Conservation (phyloP, 352 stramenopile species). For the Phytophthora pinifolia region DNA sequence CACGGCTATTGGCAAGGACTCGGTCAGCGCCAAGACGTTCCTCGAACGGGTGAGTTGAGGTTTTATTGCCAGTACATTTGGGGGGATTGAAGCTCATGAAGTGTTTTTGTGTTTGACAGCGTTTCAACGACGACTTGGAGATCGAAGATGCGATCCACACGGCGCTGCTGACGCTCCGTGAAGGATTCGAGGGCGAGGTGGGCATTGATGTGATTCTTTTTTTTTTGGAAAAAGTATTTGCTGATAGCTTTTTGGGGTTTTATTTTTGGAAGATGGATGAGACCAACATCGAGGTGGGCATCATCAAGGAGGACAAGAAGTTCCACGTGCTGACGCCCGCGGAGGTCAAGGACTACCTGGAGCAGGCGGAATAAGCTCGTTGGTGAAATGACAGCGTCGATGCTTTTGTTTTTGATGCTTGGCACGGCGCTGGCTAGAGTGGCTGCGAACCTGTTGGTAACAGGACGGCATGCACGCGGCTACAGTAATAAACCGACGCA, state of each 20-base stretch:
- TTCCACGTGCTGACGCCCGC: constrained; percentile 96
- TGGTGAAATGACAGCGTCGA: too few relatives aligned
- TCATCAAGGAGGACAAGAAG: constrained; percentile 97
- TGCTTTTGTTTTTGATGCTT: too few relatives aligned
- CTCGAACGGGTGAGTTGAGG: constrained; percentile 94
- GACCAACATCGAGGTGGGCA: constrained; percentile 98
- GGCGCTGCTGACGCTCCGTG: constrained; percentile 97
- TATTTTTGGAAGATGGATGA: constrained; percentile 93
- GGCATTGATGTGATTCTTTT: too few relatives aligned
- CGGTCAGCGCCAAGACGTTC: constrained; percentile 99
- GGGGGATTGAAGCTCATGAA: constrained; percentile 4
- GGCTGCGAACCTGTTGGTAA: too few relatives aligned
- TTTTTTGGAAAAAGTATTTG: too few relatives aligned
- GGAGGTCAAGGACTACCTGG: constrained; percentile 99
- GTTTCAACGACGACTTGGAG: constrained; percentile 97
- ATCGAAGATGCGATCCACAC: constrained; percentile 99
- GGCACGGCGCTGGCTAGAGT: too few relatives aligned
- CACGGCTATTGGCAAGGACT: constrained; percentile 99
- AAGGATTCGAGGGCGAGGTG: constrained; percentile 98
- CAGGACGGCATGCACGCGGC: too few relatives aligned
- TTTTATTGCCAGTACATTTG: neutral
- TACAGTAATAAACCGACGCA: constrained; percentile 30
- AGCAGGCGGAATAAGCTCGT: constrained; percentile 95
- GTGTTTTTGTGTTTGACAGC: constrained; percentile 34
- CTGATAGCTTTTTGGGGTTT: constrained; percentile 1